Base-by-base conservation (phyloP, 805 yeast genomes). In the Schizosaccharomyces osmophilus region DNA sequence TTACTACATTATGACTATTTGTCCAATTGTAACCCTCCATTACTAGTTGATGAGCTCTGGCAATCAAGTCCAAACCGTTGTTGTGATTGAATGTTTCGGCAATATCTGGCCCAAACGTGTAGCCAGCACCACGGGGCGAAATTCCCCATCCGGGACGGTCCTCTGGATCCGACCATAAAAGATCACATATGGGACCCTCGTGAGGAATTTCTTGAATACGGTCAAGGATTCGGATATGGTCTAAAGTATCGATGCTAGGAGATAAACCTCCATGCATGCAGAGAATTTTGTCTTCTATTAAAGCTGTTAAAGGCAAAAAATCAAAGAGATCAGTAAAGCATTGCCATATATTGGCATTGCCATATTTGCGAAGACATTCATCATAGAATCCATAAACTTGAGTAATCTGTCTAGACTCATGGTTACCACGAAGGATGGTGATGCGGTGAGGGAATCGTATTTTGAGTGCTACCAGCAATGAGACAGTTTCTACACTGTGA, bases 201-300 rank as follows among this genome's bases (percentile, higher is more conserved):
- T 90, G 97, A 0, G 98, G 98, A 5, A 90, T 97, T 70, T 90
- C 98, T 71, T 89, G 95, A 67, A 87, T 88, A 63, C 98, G 75
- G 71, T 90, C 96, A 22, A 90, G 79, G 29, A 79, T 73, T 55
- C 90, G 74, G 62, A 90, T 87, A 69, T 88, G 93, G 67, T 87
- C 87, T 15, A 90, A 75, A 0, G 79, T 75, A 41, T 80, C 80
- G 13, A 88, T 78, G 58, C 84, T 85, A 1, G 98, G 98, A 36
- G 89, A 82, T 48, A 90, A 76, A 0, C 98, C 98, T 2, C 98
- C 98, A 71, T 90, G 98, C 9, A 90, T 86, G 69, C 97, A 89
- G 68, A 90, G 87, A 3, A 90, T 89, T 82, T 19, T 79, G 77
- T 13, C 89, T 87, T 26, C 87, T 4, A 86, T 81, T 31, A 86